Base-by-base conservation (phyloP, 1,284 basidiomycete genomes). In the Puccinia hordei region DNA sequence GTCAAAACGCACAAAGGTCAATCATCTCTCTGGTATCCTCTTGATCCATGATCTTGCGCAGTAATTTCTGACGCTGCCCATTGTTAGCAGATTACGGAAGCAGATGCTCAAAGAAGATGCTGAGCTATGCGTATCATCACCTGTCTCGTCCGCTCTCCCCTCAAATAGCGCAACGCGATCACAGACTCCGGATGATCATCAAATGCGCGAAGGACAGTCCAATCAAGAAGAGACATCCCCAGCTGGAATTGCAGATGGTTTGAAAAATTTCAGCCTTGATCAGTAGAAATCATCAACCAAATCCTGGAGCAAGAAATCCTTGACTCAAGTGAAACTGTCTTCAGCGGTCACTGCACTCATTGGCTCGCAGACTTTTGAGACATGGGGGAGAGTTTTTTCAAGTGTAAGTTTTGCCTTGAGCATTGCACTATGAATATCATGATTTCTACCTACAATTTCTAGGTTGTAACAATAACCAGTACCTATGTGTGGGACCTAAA, bases 1-100 rank as follows among this genome's bases (percentile, higher is more conserved):
- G 93, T 85, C 94, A 92, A 86, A 92, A 93, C 81, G 90, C 96
- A 22, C 93, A 93, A 84, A 87, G 87, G 88, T 88, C 80, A 81
- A 87, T 83, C 1, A 53, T 51, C 65, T 53, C 27, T 41, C 51
- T 71, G 27, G n/a, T 74, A 19, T 19, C 35, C 33, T 30, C n/a
- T 22, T 65, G 35, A 35, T n/a, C 35, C 8, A 10, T 22, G 6
- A 15, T 22, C 61, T 22, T 22, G 13, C 22, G 1, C 51, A 71
- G 13, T 27, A 44, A 71, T 53, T 33, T 53, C 46, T 71, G 51
- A 71, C 27, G 0, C 2, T 19, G 5, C 22, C 9, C 59, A 71
- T 24, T 49, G 15, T 30, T 30, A 22, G 17, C 44, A 80, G 78
- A 44, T 35, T 80, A 27, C 78, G 78, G 33, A 72, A 73, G 49